These are phyloP conservation scores for Taphrina populina DNA, from an alignment of 1,139 yeast genomes.

Conservation along the genomic window DNA sequence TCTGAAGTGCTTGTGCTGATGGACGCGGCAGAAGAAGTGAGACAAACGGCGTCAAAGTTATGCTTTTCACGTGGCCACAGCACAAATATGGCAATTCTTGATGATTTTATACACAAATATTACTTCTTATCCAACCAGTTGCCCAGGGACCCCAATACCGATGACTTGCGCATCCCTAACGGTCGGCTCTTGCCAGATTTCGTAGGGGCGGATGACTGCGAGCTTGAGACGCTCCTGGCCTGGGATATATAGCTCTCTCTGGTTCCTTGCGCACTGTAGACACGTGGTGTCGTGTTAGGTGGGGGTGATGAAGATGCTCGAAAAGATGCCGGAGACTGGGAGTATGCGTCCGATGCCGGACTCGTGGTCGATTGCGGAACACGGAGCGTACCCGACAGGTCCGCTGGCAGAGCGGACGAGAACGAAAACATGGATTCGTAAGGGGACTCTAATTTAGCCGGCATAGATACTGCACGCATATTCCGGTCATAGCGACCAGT, in stretches of 20 bases:
- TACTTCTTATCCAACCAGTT: constrained; percentile 17
- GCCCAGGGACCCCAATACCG: constrained; percentile 8
- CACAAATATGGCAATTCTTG: no score
- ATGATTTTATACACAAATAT: no score
- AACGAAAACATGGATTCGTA: constrained; percentile 19
- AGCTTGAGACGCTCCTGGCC: background rate
- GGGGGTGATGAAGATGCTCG: no score
- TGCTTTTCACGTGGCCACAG: no score
- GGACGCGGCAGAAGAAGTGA: no score
- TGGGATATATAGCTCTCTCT: constrained; percentile 10
- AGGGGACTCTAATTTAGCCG: background rate
- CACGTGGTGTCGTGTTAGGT: no score
- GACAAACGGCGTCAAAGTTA: no score
- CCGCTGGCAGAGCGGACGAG: constrained; percentile 20
- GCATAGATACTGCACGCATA: constrained; percentile 16
- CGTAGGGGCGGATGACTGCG: background rate
- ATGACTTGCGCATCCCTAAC: constrained; percentile 4
- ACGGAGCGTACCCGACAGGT: constrained; percentile 3
- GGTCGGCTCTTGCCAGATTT: constrained; percentile 5
- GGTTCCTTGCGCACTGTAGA: constrained; percentile 4
- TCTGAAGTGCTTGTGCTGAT: no score
- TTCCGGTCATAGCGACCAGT: background rate
- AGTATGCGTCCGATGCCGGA: no score
- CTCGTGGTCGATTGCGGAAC: no score
- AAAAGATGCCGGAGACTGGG: no score